A percentile compares a stretch with the other conserved stretches of the same genome.
Evolutionary conservation across 2,329 filamentous ascomycete species (phyloP).

Genomic region (Zymoseptoria crescenta): DNA sequence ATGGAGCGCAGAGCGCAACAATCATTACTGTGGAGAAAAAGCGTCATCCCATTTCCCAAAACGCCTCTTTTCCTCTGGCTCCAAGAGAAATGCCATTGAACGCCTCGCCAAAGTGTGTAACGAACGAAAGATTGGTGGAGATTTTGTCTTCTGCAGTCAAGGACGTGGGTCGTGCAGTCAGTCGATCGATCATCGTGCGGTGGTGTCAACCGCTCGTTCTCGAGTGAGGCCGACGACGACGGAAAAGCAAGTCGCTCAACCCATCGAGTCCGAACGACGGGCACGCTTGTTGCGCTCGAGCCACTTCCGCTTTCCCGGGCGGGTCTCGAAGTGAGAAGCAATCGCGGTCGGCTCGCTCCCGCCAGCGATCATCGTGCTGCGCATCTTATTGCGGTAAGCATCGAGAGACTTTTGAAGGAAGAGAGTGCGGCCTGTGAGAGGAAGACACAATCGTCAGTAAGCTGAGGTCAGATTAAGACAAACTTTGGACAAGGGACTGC

Average conservation of each 20-base stretch:
- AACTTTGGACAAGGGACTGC: background rate
- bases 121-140: background rate
- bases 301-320: constrained; percentile 68
- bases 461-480: background rate
- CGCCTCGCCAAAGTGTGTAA: background rate
- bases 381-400: constrained; percentile 87
- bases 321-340: constrained; percentile 81
- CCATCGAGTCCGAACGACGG: constrained; percentile 14
- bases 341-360: constrained; percentile 67
- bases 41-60: background rate
- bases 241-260: no score
- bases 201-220: no score
- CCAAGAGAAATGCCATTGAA: background rate
- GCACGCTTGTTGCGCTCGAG: constrained; percentile 39
- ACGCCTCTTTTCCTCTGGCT: background rate
- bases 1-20: background rate
- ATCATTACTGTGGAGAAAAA: background rate
- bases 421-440: constrained; percentile 14
- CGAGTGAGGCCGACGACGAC: background rate
- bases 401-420: constrained; percentile 56
- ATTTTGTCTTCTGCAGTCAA: background rate
- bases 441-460: constrained; percentile 6
- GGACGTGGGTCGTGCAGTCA: background rate
- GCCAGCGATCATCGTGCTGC: constrained; percentile 67
- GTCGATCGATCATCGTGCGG: background rate